Evolutionary conservation across 2,329 filamentous ascomycete species (phyloP).

Genomic region (Verticillium nubilum): DNA sequence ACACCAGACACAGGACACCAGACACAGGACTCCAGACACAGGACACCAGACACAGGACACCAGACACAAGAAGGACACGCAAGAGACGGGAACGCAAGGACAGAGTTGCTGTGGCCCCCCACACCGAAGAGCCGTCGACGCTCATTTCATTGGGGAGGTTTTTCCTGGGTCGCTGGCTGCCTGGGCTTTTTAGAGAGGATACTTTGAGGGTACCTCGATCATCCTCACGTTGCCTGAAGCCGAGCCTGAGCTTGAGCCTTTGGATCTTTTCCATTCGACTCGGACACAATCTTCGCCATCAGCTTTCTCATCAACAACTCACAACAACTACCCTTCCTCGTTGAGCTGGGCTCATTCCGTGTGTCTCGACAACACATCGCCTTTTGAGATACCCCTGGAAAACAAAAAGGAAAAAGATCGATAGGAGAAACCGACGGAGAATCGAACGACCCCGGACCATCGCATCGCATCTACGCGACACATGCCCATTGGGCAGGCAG

Average conservation of each 20-base stretch:
- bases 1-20: background rate
- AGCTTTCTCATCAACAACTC: background rate
- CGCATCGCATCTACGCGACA: background rate
- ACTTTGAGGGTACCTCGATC: too few relatives aligned
- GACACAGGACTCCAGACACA: background rate
- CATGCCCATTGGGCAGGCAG: background rate
- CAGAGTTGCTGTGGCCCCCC: background rate
- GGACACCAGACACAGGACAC: background rate
- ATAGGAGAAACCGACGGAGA: background rate
- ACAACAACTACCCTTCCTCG: background rate
- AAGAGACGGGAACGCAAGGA: background rate
- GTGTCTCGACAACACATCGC: too few relatives aligned
- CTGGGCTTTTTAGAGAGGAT: too few relatives aligned
- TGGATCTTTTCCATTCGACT: too few relatives aligned
- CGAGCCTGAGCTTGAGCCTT: too few relatives aligned
- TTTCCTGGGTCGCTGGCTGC: background rate
- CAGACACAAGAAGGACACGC: too few relatives aligned
- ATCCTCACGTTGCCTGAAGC: too few relatives aligned
- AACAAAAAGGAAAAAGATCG: background rate
- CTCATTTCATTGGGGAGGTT: background rate
- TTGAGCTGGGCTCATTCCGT: background rate
- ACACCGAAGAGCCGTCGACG: background rate
- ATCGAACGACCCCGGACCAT: background rate
- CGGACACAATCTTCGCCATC: background rate
- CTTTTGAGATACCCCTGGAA: too few relatives aligned